Base-by-base conservation (phyloP, 768 basidiomycete genomes). In the Pholiota microspora region DNA sequence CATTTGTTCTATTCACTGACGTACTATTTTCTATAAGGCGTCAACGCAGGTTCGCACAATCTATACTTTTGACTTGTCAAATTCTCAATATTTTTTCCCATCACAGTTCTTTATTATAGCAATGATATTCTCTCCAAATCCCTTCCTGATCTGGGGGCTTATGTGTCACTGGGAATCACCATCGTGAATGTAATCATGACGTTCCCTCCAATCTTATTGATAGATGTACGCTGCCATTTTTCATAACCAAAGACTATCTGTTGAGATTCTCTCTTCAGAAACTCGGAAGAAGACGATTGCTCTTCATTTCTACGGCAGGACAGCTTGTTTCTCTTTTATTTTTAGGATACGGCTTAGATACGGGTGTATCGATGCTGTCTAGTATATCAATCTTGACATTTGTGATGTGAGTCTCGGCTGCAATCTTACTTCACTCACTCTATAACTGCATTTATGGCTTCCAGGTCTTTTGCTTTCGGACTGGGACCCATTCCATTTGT, bases 401-500 rank as follows among this genome's bases (percentile, higher is more conserved):
- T 66, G 85, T 95, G 32, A 90, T 86, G 92, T 89, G 64, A 47
- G 83, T 75, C 21, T 4, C 21, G 29, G 12, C 42, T 31, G 12
- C 27, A 4, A 29, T 7, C n/a, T 23, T 23, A 21, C 4, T 25
- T 55, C 45, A 48, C 16, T 21, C 34, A 35, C 9, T 27, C 23
- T 47, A 54, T 1, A 38, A 49, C n/a, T 51, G 10, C 48, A 34
- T 10, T 40, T 5, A 6, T 31, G 29, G 34, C 54, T 32, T 44
- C 5, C 8, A 91, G 90, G 70, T 89, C 91, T 0, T 98, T 95
- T 69, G 91, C 94, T 1, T 71, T 89, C 29, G 96, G 95, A 2
- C 77, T 98, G 15, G 96, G 96, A 0, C 94, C 96, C 1, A 73
- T 98, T 29, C 95, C 96, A 0, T 98, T 94, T 65, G 84, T 98